Evolutionary conservation across 352 stramenopile genomes (phyloP).

Genomic region (Lagenidium giganteum): DNA sequence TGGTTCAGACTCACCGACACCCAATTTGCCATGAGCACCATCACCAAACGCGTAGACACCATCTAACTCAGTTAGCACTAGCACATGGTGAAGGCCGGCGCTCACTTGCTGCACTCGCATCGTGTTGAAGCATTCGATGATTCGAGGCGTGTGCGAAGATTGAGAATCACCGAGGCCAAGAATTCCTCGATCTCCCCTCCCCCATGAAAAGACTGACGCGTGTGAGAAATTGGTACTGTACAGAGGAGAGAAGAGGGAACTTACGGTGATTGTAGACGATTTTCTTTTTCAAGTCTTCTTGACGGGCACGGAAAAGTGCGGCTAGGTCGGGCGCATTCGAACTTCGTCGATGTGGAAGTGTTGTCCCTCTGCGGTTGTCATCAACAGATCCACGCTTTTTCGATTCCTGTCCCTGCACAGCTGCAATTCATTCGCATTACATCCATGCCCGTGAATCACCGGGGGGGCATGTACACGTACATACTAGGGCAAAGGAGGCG

Average conservation of each 20-base stretch:
- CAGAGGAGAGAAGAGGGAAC: neutral
- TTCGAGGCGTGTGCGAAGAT: constrained; percentile 29
- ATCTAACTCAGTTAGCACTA: constrained; percentile 64
- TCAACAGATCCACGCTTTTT: too few relatives aligned
- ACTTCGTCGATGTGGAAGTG: too few relatives aligned
- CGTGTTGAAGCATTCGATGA: constrained; percentile 52
- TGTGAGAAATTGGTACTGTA: neutral
- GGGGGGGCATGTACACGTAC: too few relatives aligned
- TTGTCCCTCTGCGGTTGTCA: too few relatives aligned
- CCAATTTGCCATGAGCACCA: constrained; percentile 55
- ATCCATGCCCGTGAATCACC: too few relatives aligned
- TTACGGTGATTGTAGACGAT: constrained; percentile 17
- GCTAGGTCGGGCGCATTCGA: too few relatives aligned
- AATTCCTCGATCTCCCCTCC: constrained; percentile 48
- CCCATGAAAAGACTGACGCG: constrained; percentile 62
- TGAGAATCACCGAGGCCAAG: constrained; percentile 47
- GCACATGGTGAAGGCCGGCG: constrained; percentile 51
- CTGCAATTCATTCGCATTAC: too few relatives aligned
- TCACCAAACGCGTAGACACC: constrained; percentile 71
- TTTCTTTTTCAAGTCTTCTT: neutral
- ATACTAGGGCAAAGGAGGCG: constrained; percentile 63
- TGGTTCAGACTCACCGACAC: constrained; percentile 28
- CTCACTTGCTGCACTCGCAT: constrained; percentile 47
- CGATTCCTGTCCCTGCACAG: too few relatives aligned
- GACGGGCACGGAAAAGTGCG: too few relatives aligned